These are phyloP conservation scores for Torulaspora franciscae DNA, from an alignment of 805 yeast species.

Conservation along the genomic window DNA sequence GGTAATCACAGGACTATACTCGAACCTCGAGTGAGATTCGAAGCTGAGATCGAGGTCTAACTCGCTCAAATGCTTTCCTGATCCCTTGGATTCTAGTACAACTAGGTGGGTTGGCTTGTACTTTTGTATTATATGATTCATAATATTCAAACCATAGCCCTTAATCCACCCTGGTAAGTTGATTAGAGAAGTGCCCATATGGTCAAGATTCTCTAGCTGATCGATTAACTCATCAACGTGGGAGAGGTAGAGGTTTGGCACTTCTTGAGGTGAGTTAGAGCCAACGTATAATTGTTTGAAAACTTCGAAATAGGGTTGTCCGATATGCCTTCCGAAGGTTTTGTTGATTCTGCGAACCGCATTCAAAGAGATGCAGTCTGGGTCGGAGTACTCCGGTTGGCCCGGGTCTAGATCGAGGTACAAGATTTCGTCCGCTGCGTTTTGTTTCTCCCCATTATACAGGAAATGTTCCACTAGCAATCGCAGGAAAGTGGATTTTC, in stretches of 20 bases:
- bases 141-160: slow-evolving; percentile 72
- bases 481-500: slow-evolving; percentile 70
- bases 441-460: slow-evolving; percentile 8
- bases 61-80: slow-evolving; percentile 26
- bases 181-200: slow-evolving; percentile 46
- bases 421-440: slow-evolving; percentile 34
- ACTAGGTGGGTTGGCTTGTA: slow-evolving; percentile 54
- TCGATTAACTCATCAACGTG: slow-evolving; percentile 41
- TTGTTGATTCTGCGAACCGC: slow-evolving; percentile 18
- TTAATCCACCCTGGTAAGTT: slow-evolving; percentile 91
- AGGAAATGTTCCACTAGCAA: slow-evolving; percentile 48
- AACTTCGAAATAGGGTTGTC: slow-evolving; percentile 18
- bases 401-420: slow-evolving; percentile 84
- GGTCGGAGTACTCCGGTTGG: slow-evolving; percentile 71
- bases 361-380: slow-evolving; percentile 63
- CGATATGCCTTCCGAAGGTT: slow-evolving; percentile 25
- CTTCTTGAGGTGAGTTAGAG: slow-evolving; percentile 59
- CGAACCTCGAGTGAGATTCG: slow-evolving; percentile 30
- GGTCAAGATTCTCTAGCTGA: slow-evolving; percentile 28
- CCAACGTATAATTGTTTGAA: slow-evolving; percentile 48
- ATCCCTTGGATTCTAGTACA: slow-evolving; percentile 42
- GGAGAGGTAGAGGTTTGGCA: slow-evolving; percentile 51
- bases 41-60: slow-evolving; percentile 26
- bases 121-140: slow-evolving; percentile 43
- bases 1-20: slow-evolving; percentile 27